Conservation (phyloP, 2,329 filamentous ascomycete genomes). For the Talaromyces funiculosus region DNA sequence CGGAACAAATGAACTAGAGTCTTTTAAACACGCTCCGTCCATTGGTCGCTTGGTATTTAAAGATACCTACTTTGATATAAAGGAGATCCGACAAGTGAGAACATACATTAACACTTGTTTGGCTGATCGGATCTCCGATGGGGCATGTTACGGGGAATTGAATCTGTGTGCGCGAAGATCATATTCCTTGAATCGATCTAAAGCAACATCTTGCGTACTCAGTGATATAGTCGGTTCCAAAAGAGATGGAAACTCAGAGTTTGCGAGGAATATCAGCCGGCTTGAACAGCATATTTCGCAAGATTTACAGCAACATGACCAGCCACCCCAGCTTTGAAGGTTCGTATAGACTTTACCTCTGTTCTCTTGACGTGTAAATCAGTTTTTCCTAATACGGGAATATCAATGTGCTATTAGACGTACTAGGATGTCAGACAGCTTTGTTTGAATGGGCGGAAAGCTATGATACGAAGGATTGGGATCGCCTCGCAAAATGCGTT, state of each 20-base stretch:
- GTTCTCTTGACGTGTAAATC: background rate
- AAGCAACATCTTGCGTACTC: background rate
- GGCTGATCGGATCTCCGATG: background rate
- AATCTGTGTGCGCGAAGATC: background rate
- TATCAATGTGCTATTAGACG: background rate
- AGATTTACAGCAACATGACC: background rate
- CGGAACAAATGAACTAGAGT: background rate
- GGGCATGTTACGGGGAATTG: background rate
- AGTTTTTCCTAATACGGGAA: background rate
- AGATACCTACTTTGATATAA: background rate
- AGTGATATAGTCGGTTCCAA: background rate
- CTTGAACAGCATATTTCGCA: background rate
- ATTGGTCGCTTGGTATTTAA: background rate
- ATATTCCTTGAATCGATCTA: background rate
- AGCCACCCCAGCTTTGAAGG: background rate
- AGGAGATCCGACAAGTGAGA: background rate
- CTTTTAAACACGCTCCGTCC: background rate
- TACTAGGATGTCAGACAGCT: conserved; percentile 1
- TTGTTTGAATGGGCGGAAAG: conserved; percentile 13
- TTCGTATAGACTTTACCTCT: background rate
- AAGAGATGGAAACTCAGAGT: background rate
- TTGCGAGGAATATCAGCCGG: background rate
- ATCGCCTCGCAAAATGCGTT: conserved; percentile 7
- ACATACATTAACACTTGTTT: background rate
- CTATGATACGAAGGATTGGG: conserved; percentile 13